Percentiles rank a stretch among this genome's conserved stretches.
These are phyloP conservation scores for Copromyces sp. DNA, from an alignment of 495 filamentous ascomycete species.

Conservation along the genomic window DNA sequence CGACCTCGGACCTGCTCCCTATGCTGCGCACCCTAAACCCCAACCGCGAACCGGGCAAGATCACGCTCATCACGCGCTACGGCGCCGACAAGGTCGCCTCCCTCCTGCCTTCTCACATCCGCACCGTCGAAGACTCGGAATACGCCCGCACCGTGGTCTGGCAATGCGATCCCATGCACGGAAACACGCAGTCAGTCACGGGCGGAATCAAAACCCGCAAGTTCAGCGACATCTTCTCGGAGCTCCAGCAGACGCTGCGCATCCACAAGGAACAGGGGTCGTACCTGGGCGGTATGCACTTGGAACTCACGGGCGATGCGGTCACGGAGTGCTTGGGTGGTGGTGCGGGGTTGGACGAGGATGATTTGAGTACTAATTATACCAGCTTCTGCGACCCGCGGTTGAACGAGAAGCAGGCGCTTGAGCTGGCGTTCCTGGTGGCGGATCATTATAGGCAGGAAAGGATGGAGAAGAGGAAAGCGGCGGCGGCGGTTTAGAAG, in stretches of 20 bases:
- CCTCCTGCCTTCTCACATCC: constrained; percentile 73
- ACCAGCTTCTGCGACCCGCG: constrained; percentile 92
- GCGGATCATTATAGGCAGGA: constrained; percentile 60
- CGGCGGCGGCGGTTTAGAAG: background rate
- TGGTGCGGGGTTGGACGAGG: constrained; percentile 75
- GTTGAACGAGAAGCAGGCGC: constrained; percentile 93
- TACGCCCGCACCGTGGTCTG: constrained; percentile 76
- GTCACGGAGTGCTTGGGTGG: constrained; percentile 96
- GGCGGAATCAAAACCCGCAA: constrained; percentile 77
- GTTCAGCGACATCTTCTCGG: constrained; percentile 76
- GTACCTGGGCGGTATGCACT: constrained; percentile 85
- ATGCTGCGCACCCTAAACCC: constrained; percentile 84
- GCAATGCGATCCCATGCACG: constrained; percentile 99
- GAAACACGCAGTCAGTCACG: constrained; percentile 63
- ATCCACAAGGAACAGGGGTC: constrained; percentile 77
- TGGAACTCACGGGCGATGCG: constrained; percentile 89
- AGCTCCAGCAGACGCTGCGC: constrained; percentile 65
- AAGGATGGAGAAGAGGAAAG: constrained; percentile 12
- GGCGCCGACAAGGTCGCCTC: constrained; percentile 61
- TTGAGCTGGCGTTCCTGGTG: constrained; percentile 89
- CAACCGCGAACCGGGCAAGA: constrained; percentile 67
- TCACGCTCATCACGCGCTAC: constrained; percentile 93
- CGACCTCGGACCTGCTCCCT: constrained; percentile 55
- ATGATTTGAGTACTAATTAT: constrained; percentile 78
- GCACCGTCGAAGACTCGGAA: constrained; percentile 60